Conservation (phyloP, 208 protist genomes). For the Crithidia sp. region DNA sequence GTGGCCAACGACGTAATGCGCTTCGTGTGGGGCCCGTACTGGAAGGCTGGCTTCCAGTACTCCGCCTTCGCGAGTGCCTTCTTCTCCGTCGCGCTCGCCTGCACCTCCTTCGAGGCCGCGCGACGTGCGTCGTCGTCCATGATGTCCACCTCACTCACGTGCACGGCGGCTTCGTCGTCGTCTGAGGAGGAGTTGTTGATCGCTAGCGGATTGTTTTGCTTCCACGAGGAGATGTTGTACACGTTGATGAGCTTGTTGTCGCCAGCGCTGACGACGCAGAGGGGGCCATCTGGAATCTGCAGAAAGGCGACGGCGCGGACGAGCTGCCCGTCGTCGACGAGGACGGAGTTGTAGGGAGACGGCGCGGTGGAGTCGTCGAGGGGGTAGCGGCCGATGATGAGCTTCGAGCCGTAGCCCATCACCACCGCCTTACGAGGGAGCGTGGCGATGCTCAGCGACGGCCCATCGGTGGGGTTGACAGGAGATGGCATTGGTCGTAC, state of each 20-base stretch:
- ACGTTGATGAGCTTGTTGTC: constrained; percentile 85
- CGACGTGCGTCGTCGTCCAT: constrained; percentile 11
- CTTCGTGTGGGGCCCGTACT: constrained; percentile 83
- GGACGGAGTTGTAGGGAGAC: constrained; percentile 45
- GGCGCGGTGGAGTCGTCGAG: constrained; percentile 28
- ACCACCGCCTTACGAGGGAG: constrained; percentile 51
- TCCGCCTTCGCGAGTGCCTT: constrained; percentile 24
- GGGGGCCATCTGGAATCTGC: constrained; percentile 57
- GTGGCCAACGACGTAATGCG: constrained; percentile 75
- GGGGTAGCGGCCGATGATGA: constrained; percentile 62
- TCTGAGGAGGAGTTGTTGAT: constrained; percentile 32
- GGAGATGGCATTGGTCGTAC: constrained; percentile 9
- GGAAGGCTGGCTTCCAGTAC: constrained; percentile 55
- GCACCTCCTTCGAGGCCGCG: background rate
- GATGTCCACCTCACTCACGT: constrained; percentile 20
- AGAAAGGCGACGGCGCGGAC: constrained; percentile 73
- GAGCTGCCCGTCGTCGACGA: constrained; percentile 76
- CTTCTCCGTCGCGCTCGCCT: constrained; percentile 9
- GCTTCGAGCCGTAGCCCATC: constrained; percentile 57
- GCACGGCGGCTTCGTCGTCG: constrained; percentile 12
- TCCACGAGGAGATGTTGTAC: constrained; percentile 61
- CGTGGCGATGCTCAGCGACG: constrained; percentile 54
- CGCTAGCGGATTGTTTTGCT: constrained; percentile 43
- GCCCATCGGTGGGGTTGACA: constrained; percentile 30
- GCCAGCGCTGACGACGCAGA: constrained; percentile 76